Evolutionary conservation across 768 basidiomycete species (phyloP).

Genomic region (Peribolospora baueri): DNA sequence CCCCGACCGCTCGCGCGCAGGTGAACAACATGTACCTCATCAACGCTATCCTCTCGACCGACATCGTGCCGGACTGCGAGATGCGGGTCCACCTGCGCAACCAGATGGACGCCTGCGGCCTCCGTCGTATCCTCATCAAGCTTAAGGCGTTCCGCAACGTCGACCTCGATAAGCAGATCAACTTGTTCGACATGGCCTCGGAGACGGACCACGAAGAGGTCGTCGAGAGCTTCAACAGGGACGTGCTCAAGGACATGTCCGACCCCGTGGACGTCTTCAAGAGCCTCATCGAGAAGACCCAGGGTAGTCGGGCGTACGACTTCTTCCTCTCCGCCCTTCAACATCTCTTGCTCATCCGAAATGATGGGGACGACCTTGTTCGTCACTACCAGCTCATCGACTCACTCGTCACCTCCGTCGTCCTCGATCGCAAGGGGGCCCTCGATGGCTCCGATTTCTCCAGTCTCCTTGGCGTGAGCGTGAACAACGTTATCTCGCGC

Average conservation of each 20-base stretch:
- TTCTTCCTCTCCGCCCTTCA: constrained; percentile 86
- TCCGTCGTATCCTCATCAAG: constrained; percentile 44
- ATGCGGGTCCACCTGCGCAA: constrained; percentile 62
- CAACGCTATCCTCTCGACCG: constrained; percentile 32
- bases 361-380: constrained; percentile 57
- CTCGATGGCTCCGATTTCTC: constrained; percentile 30
- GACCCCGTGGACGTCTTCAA: constrained; percentile 71
- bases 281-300: constrained; percentile 49
- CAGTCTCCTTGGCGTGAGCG: constrained; percentile 62
- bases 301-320: constrained; percentile 50
- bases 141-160: constrained; percentile 41
- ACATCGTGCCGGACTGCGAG: constrained; percentile 46
- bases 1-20: constrained; percentile 1
- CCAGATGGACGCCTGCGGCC: constrained; percentile 70
- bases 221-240: constrained; percentile 38
- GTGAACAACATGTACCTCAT: constrained; percentile 41
- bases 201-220: constrained; percentile 52
- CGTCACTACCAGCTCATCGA: constrained; percentile 84
- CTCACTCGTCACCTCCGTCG: constrained; percentile 65
- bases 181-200: constrained; percentile 33
- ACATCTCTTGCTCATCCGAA: constrained; percentile 69
- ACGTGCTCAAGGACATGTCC: constrained; percentile 47
- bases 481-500: constrained; percentile 62
- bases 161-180: constrained; percentile 41
- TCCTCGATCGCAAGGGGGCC: constrained; percentile 53